A percentile compares a stretch with the other conserved stretches of the same genome.
phyloP scores from a whole-genome alignment of 2,329 filamentous ascomycete species.

The Neocatenulostroma microsporum region DNA sequence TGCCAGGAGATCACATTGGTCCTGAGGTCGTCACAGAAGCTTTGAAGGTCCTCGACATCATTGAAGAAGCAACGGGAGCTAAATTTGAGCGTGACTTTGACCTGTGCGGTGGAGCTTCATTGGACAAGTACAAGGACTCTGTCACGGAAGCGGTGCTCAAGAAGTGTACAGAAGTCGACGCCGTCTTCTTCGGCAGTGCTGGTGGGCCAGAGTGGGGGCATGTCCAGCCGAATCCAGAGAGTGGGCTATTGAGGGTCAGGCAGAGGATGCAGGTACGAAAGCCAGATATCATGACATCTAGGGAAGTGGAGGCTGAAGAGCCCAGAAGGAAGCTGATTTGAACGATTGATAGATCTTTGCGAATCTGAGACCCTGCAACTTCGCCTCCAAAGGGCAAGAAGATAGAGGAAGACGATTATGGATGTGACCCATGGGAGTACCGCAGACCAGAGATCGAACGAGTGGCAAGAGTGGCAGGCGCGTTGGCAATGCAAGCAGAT shows the following conservation, averaged over 20 bases:
- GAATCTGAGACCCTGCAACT: slow-evolving; percentile 44
- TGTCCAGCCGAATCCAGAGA: slow-evolving; percentile 37
- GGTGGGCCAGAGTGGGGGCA: slow-evolving; percentile 44
- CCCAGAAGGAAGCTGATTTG: background rate
- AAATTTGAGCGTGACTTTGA: slow-evolving; percentile 28
- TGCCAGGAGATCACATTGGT: slow-evolving; percentile 43
- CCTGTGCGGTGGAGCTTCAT: slow-evolving; percentile 32
- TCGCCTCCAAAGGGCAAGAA: slow-evolving; percentile 43
- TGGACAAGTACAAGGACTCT: slow-evolving; percentile 39
- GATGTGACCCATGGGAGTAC: slow-evolving; percentile 45
- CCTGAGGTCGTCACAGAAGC: slow-evolving; percentile 47
- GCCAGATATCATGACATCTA: no score
- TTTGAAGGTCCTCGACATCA: slow-evolving; percentile 40
- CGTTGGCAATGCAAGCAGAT: slow-evolving; percentile 34
- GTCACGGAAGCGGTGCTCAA: slow-evolving; percentile 39
- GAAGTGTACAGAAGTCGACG: slow-evolving; percentile 36
- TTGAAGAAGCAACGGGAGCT: slow-evolving; percentile 24
- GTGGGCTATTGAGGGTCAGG: slow-evolving; percentile 38
- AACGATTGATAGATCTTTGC: slow-evolving; percentile 34
- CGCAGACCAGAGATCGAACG: slow-evolving; percentile 40
- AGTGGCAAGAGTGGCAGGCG: slow-evolving; percentile 40
- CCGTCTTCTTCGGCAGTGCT: slow-evolving; percentile 43
- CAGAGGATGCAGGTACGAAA: slow-evolving; percentile 34
- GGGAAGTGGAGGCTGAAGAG: no score
- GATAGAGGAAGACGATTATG: slow-evolving; percentile 36